Conservation (phyloP, 179 eudicot genomes). For the Spergularia azorica region DNA sequence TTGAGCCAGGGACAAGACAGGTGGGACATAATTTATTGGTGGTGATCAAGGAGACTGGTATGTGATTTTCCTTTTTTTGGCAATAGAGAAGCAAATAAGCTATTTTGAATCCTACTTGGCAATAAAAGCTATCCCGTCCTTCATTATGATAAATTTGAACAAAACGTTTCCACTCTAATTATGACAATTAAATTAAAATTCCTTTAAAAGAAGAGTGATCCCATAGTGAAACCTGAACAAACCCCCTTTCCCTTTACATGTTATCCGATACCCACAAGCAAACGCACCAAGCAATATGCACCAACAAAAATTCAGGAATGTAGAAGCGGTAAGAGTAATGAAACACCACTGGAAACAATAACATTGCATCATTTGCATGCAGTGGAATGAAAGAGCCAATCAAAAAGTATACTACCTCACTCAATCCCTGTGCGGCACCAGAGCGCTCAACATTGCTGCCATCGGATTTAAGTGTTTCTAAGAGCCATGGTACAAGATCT, state of each 20-base stretch:
- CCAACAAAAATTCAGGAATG: background rate
- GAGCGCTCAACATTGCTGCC: slow-evolving; percentile 97
- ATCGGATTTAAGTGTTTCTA: slow-evolving; percentile 90
- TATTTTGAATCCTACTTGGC: no score
- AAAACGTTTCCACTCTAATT: no score
- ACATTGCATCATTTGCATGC: background rate
- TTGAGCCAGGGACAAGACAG: no score
- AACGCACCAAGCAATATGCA: background rate
- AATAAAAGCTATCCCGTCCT: no score
- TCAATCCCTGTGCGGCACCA: slow-evolving; percentile 98
- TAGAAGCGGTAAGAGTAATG: no score
- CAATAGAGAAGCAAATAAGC: no score
- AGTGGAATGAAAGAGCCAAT: background rate
- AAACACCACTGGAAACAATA: background rate
- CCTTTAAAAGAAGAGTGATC: background rate
- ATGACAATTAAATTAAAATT: background rate
- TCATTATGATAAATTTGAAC: no score
- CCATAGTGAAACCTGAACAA: background rate
- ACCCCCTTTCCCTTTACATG: background rate
- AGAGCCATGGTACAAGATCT: slow-evolving; percentile 93
- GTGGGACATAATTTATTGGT: no score
- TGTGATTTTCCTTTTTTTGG: no score
- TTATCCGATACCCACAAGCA: background rate
- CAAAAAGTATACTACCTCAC: slow-evolving; percentile 67
- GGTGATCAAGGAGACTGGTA: no score